Conservation (phyloP, 2,329 filamentous ascomycete species). For the Ascochyta koolunga region DNA sequence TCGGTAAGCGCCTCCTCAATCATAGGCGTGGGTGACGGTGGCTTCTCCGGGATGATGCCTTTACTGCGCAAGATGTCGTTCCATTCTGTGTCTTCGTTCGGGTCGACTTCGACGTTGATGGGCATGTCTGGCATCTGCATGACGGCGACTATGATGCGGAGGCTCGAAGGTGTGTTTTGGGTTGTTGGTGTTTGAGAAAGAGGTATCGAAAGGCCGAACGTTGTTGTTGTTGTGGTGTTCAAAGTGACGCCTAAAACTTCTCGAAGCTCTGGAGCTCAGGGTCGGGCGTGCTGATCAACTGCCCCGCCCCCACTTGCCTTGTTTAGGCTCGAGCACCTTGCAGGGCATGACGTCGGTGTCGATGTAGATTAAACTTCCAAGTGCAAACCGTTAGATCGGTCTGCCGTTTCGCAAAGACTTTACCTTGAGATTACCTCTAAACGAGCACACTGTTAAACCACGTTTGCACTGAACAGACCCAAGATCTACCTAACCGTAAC, state of each 20-base stretch:
- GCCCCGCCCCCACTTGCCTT: constrained; percentile 32
- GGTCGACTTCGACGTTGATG: constrained; percentile 84
- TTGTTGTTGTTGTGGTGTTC: not conserved
- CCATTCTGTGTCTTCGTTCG: constrained; percentile 99
- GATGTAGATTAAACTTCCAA: too few relatives aligned
- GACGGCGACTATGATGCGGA: constrained; percentile 7
- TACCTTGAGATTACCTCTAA: too few relatives aligned
- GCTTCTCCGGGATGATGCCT: constrained; percentile 96
- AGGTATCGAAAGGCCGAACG: not conserved
- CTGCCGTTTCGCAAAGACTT: too few relatives aligned
- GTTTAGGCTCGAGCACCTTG: not conserved
- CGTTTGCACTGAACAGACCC: not conserved
- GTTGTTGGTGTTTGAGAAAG: constrained; percentile 24
- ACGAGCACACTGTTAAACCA: not conserved
- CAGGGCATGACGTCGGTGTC: constrained; percentile 9
- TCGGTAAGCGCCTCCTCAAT: constrained; percentile 93
- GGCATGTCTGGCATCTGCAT: constrained; percentile 60
- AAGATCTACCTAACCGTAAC: not conserved
- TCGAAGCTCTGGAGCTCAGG: constrained; percentile 17
- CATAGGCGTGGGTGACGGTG: constrained; percentile 90
- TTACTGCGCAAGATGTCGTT: constrained; percentile 98
- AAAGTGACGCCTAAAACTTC: constrained; percentile 21
- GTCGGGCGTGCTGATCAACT: constrained; percentile 22
- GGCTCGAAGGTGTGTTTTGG: constrained; percentile 28
- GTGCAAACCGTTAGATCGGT: too few relatives aligned